These are phyloP conservation scores for Cryphonectria parasitica DNA, from an alignment of 2,329 filamentous ascomycete genomes.

Conservation along the genomic window DNA sequence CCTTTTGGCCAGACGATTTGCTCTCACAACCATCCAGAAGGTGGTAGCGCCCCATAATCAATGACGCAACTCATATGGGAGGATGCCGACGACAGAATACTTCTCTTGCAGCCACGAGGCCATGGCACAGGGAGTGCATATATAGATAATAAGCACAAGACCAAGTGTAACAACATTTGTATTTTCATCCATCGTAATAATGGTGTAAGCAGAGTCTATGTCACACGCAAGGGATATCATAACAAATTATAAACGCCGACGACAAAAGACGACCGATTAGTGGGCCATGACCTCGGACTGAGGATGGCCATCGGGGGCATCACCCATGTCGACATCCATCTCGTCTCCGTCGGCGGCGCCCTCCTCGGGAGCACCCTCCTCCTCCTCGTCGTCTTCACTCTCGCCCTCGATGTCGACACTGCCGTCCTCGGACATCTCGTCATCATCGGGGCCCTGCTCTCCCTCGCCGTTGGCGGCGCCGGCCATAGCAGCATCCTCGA, in stretches of 20 bases:
- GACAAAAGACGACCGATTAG: constrained; percentile 21
- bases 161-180: background rate
- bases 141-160: background rate
- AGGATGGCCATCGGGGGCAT: constrained; percentile 24
- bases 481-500: constrained; percentile 40
- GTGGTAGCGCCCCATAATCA: background rate
- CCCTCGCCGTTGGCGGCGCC: constrained; percentile 34
- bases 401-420: constrained; percentile 46
- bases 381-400: constrained; percentile 44
- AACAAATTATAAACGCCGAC: constrained; percentile 29
- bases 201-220: constrained; percentile 19
- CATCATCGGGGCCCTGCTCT: constrained; percentile 39
- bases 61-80: background rate
- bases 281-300: constrained; percentile 29
- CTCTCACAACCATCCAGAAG: background rate
- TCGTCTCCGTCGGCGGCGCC: constrained; percentile 37
- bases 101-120: background rate
- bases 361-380: constrained; percentile 38
- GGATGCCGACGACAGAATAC: background rate
- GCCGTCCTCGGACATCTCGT: constrained; percentile 44
- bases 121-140: background rate
- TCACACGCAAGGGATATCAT: constrained; percentile 30
- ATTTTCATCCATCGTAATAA: constrained; percentile 17
- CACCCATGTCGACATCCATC: constrained; percentile 43
- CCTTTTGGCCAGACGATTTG: background rate